Conservation (phyloP, 495 filamentous ascomycete species). For the Mytilinidion resinicola region DNA sequence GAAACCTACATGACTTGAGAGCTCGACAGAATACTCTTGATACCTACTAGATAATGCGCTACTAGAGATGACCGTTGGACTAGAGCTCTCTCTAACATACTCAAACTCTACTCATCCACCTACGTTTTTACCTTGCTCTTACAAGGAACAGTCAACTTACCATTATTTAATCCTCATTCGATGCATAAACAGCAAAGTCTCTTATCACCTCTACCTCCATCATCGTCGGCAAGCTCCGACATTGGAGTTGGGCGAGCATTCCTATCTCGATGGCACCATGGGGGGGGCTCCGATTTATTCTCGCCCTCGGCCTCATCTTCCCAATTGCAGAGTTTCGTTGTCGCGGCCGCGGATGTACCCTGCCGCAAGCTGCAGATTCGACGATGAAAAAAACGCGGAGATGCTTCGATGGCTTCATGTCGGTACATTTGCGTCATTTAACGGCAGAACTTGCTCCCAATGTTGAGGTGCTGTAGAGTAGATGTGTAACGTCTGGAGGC, state of each 20-base stretch:
- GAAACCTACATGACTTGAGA: no score
- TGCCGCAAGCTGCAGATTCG: no score
- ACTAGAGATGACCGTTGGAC: no score
- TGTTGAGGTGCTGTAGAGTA: background rate
- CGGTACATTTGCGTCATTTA: background rate
- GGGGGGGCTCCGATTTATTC: constrained; percentile 15
- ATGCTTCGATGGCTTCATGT: background rate
- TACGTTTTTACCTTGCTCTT: no score
- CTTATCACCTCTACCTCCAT: background rate
- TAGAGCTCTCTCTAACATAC: no score
- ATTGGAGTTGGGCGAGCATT: background rate
- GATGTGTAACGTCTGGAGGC: background rate
- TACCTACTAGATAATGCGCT: no score
- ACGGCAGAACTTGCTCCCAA: background rate
- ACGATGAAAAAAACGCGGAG: background rate
- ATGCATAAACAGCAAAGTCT: background rate
- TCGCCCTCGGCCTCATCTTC: constrained; percentile 14
- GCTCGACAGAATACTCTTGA: no score
- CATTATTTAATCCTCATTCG: no score
- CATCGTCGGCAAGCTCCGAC: background rate
- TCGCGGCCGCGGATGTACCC: constrained; percentile 7
- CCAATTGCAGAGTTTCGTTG: constrained; percentile 9
- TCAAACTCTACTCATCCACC: no score
- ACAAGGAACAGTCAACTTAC: no score
- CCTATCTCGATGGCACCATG: background rate